Base-by-base conservation (phyloP, 73 alveolate genomes). In the Symbiodinium pilosum region DNA sequence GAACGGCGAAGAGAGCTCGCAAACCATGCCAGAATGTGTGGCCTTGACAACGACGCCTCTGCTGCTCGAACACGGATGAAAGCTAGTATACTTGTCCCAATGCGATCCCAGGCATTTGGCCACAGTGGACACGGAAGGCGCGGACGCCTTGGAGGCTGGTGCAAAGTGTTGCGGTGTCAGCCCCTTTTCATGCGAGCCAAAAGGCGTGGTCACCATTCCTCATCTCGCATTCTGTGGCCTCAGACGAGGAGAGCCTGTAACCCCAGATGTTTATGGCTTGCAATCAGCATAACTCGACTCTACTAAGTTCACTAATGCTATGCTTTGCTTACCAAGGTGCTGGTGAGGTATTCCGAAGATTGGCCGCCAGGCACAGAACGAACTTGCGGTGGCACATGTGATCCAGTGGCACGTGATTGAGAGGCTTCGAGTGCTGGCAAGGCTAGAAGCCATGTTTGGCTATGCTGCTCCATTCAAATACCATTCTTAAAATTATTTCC, bases 41-140 rank as follows among this genome's bases (percentile, higher is more conserved):
- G n/a, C n/a, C n/a, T n/a, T n/a, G n/a, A n/a, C n/a, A n/a, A n/a
- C n/a, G n/a, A n/a, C n/a, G n/a, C n/a, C n/a, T n/a, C n/a, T n/a
- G n/a, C n/a, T n/a, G n/a, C n/a, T n/a, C n/a, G n/a, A n/a, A n/a
- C n/a, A n/a, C n/a, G n/a, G n/a, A n/a, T n/a, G n/a, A n/a, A n/a
- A n/a, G n/a, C n/a, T n/a, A n/a, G n/a, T n/a, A n/a, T n/a, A n/a
- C n/a, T n/a, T n/a, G n/a, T n/a, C n/a, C n/a, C n/a, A n/a, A n/a
- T n/a, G n/a, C n/a, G n/a, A n/a, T n/a, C 73, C 81, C 14, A 64
- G 81, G 81, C 81, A 64, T 28, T 64, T 64, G 81, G 81, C 81
- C 81, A 26, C 81, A n/a, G 81, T 64, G 81, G 81, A 64, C 81
- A 28, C 81, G 38, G 81, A 64, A 38, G 81, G 39, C 81, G 38